Evolutionary conservation across 768 basidiomycete genomes (phyloP), one percentile per base, ranked within the genome.

Genomic region (Lactifluus hygrophoroides): DNA sequence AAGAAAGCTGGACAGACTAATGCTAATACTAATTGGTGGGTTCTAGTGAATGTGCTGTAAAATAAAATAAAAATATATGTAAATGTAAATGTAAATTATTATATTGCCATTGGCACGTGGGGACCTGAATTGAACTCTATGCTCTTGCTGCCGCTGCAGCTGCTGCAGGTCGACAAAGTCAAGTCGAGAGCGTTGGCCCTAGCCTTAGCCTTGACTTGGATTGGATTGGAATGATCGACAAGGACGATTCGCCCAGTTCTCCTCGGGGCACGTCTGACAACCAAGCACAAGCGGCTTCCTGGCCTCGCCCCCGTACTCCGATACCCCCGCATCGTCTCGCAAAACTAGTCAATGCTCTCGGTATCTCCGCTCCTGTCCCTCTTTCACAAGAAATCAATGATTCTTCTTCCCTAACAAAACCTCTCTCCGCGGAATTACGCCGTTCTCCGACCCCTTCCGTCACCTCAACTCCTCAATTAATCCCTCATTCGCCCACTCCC

Each of bases 311-410:
- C 57, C 85, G 81, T 66, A 70, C 85, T 23, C 90, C 90, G 3
- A 73, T 92, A 8, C 71, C 88, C 3, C 89, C 90, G 5, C 79
- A 87, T 64, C 78, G 87, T 13, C 81, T 92, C 10, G 90, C 88
- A 35, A 88, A 86, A 64, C 76, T 93, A 23, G 90, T 89, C 16
- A 92, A 92, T 67, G 90, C 90, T 3, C 82, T 93, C 44, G 90
- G 90, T 46, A 83, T 93, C 37, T 77, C 86, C 3, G 84, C 83
- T 0, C 90, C 90, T 0, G 69, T 87, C 51, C 89, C 89, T 5
- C 76, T 77, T 28, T 72, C 75, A 51, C 72, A 66, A 43, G 5
- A 30, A 3, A 28, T 8, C 25, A 27, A 8, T 5, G 58, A 50
- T 45, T 56, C 46, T 61, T 37, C 57, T 3, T 56, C 56, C 11